These are phyloP conservation scores for Pseudoscleropodium purum DNA, from an alignment of 225 moss, liverwort and hornwort genomes.

Conservation along the genomic window DNA sequence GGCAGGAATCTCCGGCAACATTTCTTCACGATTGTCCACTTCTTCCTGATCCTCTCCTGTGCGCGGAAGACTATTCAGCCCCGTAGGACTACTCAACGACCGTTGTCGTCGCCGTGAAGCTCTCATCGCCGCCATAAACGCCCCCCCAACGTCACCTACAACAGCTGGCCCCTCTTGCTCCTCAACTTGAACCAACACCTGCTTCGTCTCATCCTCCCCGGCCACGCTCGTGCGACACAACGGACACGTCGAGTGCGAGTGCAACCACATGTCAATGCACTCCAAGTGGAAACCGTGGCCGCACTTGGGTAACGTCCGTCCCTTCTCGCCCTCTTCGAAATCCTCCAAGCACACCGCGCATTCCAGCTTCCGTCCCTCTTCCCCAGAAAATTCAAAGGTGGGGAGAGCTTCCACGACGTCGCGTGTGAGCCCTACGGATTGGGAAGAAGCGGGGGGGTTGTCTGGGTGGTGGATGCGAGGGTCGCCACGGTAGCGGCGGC, in stretches of 20 bases:
- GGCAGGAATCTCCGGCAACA: not conserved
- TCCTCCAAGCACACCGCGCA: constrained; percentile 66
- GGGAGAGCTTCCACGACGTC: constrained; percentile 52
- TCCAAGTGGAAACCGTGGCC: constrained; percentile 38
- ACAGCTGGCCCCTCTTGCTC: not conserved
- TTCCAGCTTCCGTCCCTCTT: constrained; percentile 6
- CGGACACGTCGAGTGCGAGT: constrained; percentile 59
- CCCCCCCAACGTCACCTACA: constrained; percentile 15
- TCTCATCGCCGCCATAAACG: constrained; percentile 41
- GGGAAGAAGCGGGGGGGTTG: not conserved
- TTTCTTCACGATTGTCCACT: not conserved
- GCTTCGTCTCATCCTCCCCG: not conserved
- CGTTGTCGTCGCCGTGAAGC: constrained; percentile 15
- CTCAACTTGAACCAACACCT: not conserved
- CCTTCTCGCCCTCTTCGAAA: constrained; percentile 33
- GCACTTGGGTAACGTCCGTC: constrained; percentile 46
- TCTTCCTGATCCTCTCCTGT: not conserved
- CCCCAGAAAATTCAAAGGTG: constrained; percentile 24
- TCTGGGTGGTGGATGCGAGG: not conserved
- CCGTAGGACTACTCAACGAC: not conserved
- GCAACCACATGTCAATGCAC: constrained; percentile 67
- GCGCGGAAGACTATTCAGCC: constrained; percentile 2
- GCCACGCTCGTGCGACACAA: constrained; percentile 34
- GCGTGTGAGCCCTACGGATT: constrained; percentile 38
- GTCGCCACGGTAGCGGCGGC: constrained; percentile 20